These are phyloP conservation scores for Xylaria intraflava DNA, from an alignment of 495 filamentous ascomycete genomes.

Conservation along the genomic window DNA sequence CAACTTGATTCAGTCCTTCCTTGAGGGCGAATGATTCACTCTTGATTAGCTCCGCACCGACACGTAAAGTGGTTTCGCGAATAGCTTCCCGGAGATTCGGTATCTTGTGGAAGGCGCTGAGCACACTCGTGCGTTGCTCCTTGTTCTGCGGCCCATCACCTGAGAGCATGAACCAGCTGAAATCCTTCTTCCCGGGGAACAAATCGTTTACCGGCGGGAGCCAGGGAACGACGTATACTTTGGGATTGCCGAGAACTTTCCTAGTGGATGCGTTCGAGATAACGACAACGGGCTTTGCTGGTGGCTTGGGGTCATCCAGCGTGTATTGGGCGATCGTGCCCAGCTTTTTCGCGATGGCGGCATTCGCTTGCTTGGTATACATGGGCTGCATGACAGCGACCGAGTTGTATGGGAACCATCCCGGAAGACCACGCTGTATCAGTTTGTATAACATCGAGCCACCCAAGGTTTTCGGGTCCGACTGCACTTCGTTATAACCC, in stretches of 20 bases:
- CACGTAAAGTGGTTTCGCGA: conserved; percentile 51
- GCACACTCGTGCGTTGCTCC: conserved; percentile 43
- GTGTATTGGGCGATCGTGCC: conserved; percentile 55
- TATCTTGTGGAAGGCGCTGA: conserved; percentile 47
- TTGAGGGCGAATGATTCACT: conserved; percentile 48
- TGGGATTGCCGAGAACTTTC: conserved; percentile 46
- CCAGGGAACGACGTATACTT: conserved; percentile 19
- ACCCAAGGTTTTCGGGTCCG: conserved; percentile 58
- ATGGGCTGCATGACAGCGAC: conserved; percentile 72
- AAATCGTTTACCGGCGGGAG: conserved; percentile 12
- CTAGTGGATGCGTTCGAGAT: conserved; percentile 49
- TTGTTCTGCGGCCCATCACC: conserved; percentile 43
- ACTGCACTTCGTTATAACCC: conserved; percentile 66
- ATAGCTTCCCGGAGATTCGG: conserved; percentile 49
- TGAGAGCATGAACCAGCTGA: conserved; percentile 50
- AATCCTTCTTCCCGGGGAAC: conserved; percentile 29
- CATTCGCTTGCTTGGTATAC: conserved; percentile 46
- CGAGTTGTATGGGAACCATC: conserved; percentile 63
- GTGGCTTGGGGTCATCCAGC: conserved; percentile 39
- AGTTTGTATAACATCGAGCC: conserved; percentile 72
- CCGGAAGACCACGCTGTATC: conserved; percentile 61
- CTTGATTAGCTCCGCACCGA: conserved; percentile 54
- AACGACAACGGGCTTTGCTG: conserved; percentile 36
- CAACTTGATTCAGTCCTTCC: conserved; percentile 57
- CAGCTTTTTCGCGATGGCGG: conserved; percentile 58